These are phyloP conservation scores for Leersia perrieri DNA, from an alignment of 176 grass and related monocot species.

Conservation along the genomic window DNA sequence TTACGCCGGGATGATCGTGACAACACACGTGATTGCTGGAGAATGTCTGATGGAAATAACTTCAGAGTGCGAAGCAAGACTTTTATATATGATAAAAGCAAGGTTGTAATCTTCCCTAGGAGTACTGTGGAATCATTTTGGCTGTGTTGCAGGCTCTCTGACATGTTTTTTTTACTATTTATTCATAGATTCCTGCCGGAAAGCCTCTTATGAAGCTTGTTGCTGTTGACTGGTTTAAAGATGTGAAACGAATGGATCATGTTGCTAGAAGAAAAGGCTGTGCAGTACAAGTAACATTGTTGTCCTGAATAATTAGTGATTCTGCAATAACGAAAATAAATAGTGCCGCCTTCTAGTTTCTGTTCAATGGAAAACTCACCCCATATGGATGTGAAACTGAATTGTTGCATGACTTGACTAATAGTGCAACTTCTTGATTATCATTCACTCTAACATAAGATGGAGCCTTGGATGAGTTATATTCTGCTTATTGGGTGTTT, in stretches of 20 bases:
- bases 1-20: slow-evolving; percentile 83
- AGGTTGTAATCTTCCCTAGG: slow-evolving; percentile 52
- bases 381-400: not conserved
- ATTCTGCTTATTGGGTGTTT: not conserved
- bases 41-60: slow-evolving; percentile 89
- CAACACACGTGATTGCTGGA: slow-evolving; percentile 93
- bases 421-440: slow-evolving; percentile 21
- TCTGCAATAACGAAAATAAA: slow-evolving; percentile 7
- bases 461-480: slow-evolving; percentile 3
- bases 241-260: slow-evolving; percentile 94
- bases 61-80: slow-evolving; percentile 94
- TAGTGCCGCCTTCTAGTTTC: not conserved
- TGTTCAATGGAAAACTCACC: not conserved
- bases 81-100: slow-evolving; percentile 85
- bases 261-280: slow-evolving; percentile 94
- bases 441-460: not conserved
- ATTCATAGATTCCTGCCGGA: slow-evolving; percentile 76
- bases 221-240: slow-evolving; percentile 99
- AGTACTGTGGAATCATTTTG: slow-evolving; percentile 23
- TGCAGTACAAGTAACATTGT: slow-evolving; percentile 65
- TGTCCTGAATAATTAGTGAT: slow-evolving; percentile 3
- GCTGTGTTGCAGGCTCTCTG: not conserved
- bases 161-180: slow-evolving; percentile 18
- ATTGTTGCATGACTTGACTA: slow-evolving; percentile 2
- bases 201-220: slow-evolving; percentile 94